Base-by-base conservation (phyloP, 1,284 basidiomycete genomes). In the Peniophora sp. region DNA sequence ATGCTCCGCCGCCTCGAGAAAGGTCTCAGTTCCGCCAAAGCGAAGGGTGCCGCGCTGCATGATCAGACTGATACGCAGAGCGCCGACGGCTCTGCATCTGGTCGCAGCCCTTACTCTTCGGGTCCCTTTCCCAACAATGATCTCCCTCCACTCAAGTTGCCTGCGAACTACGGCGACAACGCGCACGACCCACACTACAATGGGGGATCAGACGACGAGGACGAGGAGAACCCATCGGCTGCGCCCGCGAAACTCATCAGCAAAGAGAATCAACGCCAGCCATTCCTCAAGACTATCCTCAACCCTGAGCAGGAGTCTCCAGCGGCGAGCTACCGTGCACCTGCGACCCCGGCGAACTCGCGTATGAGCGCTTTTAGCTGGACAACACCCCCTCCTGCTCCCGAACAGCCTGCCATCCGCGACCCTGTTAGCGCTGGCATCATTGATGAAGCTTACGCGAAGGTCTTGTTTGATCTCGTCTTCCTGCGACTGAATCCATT, bases 1-100 rank as follows among this genome's bases (percentile, higher is more conserved):
- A 87, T 90, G 85, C 80, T 91, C 50, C 79, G 88, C 52, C 80
- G 86, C 45, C 73, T 91, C 45, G 88, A 91, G 70, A 90, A 90
- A 63, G 86, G 85, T 43, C 74, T 88, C 57, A 86, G 83, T 64
- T 81, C 69, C 47, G 83, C 85, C 36, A 88, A 88, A 63, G 73
- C 83, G 60, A 88, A 87, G 64, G 78, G 78, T 15, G 77, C 77
- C 50, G 62, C 57, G 23, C 60, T 56, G 36, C 63, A 49, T 60
- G 66, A 51, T 58, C 65, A 56, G 55, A 54, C 61, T 41, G 60
- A 64, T n/a, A 64, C 66, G 53, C 65, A 64, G 51, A 66, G 55
- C 62, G 60, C 56, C 57, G 65, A 65, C 52, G 37, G n/a, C 18
- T n/a, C n/a, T 20, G 49, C 49, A n/a, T 49, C 60, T 2, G 60